Evolutionary conservation across 805 yeast species (phyloP).

Genomic region (Saturnispora dispora): DNA sequence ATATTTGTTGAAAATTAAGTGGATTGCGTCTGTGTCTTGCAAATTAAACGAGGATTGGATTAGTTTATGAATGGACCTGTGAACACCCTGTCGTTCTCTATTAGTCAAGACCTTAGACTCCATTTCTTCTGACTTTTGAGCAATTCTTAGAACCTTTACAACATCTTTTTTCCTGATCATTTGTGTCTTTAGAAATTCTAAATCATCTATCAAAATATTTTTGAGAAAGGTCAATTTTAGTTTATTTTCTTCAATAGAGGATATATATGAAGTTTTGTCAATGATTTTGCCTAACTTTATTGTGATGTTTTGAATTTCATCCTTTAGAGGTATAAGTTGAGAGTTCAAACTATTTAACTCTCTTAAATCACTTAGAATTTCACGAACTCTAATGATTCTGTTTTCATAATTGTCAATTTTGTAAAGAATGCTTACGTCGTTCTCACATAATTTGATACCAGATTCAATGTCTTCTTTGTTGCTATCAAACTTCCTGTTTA

Average conservation of each 20-base stretch:
- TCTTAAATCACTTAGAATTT: slow-evolving; percentile 28
- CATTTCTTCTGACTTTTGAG: slow-evolving; percentile 4
- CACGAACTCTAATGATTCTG: slow-evolving; percentile 22
- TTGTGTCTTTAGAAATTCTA: slow-evolving; percentile 2
- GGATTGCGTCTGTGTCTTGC: slow-evolving; percentile 12
- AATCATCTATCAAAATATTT: background rate
- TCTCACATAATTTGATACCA: slow-evolving; percentile 15
- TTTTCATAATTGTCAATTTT: slow-evolving; percentile 7
- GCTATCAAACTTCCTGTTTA: slow-evolving; percentile 14
- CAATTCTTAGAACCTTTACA: slow-evolving; percentile 6
- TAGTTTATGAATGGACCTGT: slow-evolving; percentile 9
- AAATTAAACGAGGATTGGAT: slow-evolving; percentile 8
- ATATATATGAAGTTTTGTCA: slow-evolving; percentile 3
- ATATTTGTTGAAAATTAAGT: slow-evolving; percentile 34
- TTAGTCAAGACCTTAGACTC: background rate
- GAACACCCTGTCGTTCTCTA: background rate
- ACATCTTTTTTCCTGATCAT: slow-evolving; percentile 8
- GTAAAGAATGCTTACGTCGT: slow-evolving; percentile 14
- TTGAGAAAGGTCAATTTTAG: slow-evolving; percentile 4
- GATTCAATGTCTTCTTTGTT: slow-evolving; percentile 23
- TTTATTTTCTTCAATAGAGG: background rate
- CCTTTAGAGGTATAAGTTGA: slow-evolving; percentile 15
- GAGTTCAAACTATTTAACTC: slow-evolving; percentile 26
- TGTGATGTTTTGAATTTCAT: slow-evolving; percentile 17
- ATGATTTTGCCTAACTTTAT: slow-evolving; percentile 6